Evolutionary conservation across 164 flowering plant species (phyloP).

Genomic region (Aristolochia contorta): DNA sequence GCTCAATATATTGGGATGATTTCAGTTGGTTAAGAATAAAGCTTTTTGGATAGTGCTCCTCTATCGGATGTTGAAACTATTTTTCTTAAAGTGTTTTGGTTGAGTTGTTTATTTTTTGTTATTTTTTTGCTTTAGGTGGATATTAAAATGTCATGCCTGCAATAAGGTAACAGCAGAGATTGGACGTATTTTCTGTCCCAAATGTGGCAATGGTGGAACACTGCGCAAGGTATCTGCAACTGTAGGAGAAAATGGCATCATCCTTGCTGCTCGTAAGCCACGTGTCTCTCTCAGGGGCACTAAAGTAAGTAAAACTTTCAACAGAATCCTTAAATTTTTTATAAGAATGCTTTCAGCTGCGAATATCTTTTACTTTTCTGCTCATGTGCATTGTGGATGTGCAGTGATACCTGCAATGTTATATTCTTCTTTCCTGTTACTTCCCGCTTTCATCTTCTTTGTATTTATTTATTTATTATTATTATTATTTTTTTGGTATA

Average conservation of each 20-base stretch:
- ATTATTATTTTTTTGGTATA: too few relatives aligned
- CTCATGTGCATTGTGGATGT: too few relatives aligned
- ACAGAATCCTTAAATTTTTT: background rate
- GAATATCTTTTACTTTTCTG: too few relatives aligned
- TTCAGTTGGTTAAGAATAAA: too few relatives aligned
- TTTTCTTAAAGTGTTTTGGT: background rate
- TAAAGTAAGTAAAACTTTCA: conserved; percentile 33
- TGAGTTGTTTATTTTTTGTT: background rate
- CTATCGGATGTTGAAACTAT: background rate
- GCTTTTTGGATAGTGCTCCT: too few relatives aligned
- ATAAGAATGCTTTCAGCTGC: too few relatives aligned
- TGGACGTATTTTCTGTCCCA: conserved; percentile 87
- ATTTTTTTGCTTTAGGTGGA: conserved; percentile 53
- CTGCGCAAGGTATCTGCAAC: conserved; percentile 83
- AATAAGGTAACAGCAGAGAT: conserved; percentile 71
- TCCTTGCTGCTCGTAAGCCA: conserved; percentile 56
- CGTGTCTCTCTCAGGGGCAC: conserved; percentile 82
- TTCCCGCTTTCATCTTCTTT: too few relatives aligned
- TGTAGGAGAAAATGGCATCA: conserved; percentile 78
- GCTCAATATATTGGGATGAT: too few relatives aligned
- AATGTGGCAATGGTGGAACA: conserved; percentile 98
- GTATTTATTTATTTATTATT: too few relatives aligned
- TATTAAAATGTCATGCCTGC: conserved; percentile 95
- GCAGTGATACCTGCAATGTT: too few relatives aligned
- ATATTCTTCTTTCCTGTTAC: too few relatives aligned